A percentile compares a stretch with the other conserved stretches of the same genome.
These are phyloP conservation scores for Trichoderma erinaceum DNA, from an alignment of 495 filamentous ascomycete genomes.

Conservation along the genomic window DNA sequence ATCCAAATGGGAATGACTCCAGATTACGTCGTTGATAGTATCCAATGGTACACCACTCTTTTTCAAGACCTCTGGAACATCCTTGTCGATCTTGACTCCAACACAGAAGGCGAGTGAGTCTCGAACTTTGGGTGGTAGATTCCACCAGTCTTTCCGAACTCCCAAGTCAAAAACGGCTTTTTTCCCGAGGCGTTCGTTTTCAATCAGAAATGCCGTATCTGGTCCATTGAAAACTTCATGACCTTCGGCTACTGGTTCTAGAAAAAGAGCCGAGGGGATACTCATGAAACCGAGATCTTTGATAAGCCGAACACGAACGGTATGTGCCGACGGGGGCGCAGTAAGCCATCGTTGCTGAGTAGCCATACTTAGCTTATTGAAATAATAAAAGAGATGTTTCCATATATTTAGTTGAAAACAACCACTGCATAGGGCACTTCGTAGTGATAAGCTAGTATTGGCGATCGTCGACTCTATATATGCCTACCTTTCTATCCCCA, in stretches of 20 bases:
- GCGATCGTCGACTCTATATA: no score
- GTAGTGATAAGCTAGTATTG: no score
- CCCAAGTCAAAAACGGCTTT: constrained; percentile 52
- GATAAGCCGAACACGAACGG: neutral
- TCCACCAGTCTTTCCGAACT: constrained; percentile 45
- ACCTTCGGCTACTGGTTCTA: neutral
- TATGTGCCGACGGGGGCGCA: neutral
- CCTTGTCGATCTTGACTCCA: constrained; percentile 36
- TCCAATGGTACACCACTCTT: constrained; percentile 38
- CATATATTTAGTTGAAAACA: no score
- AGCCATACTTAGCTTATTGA: neutral
- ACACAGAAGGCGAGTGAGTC: constrained; percentile 22
- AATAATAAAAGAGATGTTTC: neutral
- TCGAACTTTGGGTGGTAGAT: constrained; percentile 26
- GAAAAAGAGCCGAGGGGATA: neutral
- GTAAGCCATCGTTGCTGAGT: neutral
- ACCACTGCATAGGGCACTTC: no score
- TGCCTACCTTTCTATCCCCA: no score
- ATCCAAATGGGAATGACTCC: constrained; percentile 57
- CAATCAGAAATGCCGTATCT: neutral
- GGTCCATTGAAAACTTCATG: neutral
- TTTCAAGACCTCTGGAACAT: constrained; percentile 45
- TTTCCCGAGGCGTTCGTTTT: neutral
- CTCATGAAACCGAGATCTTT: neutral
- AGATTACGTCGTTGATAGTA: constrained; percentile 52